Conservation (phyloP, 495 filamentous ascomycete genomes). For the Clavariopsis aquatica region DNA sequence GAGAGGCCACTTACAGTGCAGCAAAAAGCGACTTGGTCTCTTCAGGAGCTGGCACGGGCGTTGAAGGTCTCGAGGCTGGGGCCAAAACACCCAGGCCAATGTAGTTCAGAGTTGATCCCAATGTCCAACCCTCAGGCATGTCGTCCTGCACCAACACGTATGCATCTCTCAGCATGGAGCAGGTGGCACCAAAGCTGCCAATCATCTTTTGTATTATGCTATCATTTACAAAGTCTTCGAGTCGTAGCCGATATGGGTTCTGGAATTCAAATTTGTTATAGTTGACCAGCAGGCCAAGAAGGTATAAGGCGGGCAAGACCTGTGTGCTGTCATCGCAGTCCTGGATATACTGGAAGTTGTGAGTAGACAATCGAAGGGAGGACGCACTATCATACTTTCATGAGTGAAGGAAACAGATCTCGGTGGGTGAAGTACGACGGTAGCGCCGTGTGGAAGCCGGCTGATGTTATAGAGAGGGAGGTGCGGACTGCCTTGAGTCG, state of each 20-base stretch:
- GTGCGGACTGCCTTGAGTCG: slow-evolving; percentile 73
- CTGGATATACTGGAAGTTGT: slow-evolving; percentile 69
- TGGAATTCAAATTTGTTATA: slow-evolving; percentile 99
- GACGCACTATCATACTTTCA: slow-evolving; percentile 67
- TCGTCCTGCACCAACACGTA: slow-evolving; percentile 94
- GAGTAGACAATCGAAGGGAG: not conserved
- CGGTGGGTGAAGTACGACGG: slow-evolving; percentile 94
- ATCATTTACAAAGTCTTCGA: slow-evolving; percentile 99
- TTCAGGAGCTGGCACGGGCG: slow-evolving; percentile 62
- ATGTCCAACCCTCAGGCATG: slow-evolving; percentile 83
- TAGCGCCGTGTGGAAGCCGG: slow-evolving; percentile 89
- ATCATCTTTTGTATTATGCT: slow-evolving; percentile 79
- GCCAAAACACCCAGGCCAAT: slow-evolving; percentile 80
- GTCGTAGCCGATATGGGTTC: slow-evolving; percentile 89
- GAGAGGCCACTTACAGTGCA: slow-evolving; percentile 53
- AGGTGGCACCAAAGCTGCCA: slow-evolving; percentile 69
- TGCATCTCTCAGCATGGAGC: slow-evolving; percentile 62
- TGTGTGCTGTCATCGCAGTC: slow-evolving; percentile 66
- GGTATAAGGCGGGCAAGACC: slow-evolving; percentile 72
- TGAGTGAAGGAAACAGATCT: slow-evolving; percentile 89
- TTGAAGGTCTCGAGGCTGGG: slow-evolving; percentile 62
- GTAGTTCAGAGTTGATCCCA: slow-evolving; percentile 76
- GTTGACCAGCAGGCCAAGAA: slow-evolving; percentile 89
- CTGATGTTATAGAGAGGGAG: slow-evolving; percentile 81
- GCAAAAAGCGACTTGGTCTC: slow-evolving; percentile 78